Evolutionary conservation across 805 yeast species (phyloP).

Genomic region (Phaffomyces opuntiae): DNA sequence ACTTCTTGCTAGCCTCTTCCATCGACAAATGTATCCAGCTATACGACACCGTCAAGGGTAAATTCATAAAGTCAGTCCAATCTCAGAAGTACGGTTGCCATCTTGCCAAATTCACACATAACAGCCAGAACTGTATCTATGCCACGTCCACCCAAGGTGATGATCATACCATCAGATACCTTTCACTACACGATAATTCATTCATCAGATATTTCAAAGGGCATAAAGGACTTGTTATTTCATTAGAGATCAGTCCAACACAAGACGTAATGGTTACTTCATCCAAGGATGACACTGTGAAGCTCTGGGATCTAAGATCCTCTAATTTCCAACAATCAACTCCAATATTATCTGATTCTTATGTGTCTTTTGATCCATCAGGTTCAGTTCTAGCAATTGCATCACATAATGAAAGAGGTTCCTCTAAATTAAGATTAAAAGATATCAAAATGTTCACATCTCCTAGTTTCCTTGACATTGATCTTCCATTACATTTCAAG

Average conservation of each 20-base stretch:
- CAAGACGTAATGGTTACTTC: conserved; percentile 59
- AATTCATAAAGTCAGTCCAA: conserved; percentile 57
- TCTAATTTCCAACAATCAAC: conserved; percentile 51
- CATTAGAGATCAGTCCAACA: conserved; percentile 66
- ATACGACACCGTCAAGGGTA: conserved; percentile 68
- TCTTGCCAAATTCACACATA: conserved; percentile 76
- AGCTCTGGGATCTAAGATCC: conserved; percentile 80
- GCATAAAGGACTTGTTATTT: conserved; percentile 70
- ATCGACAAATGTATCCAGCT: conserved; percentile 78
- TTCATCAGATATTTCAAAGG: conserved; percentile 84
- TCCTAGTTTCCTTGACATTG: conserved; percentile 45
- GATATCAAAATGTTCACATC: conserved; percentile 52
- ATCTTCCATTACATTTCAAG: conserved; percentile 28
- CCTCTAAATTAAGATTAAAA: conserved; percentile 46
- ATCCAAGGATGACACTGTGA: conserved; percentile 70
- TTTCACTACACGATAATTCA: conserved; percentile 70
- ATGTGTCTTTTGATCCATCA: conserved; percentile 72
- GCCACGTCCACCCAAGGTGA: conserved; percentile 68
- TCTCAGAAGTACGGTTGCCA: conserved; percentile 92
- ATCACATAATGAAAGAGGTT: conserved; percentile 45
- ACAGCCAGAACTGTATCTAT: conserved; percentile 63
- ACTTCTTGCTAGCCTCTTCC: conserved; percentile 66
- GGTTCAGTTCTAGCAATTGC: conserved; percentile 48
- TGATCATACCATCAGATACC: conserved; percentile 68
- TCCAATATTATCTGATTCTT: conserved; percentile 6